Conservation (phyloP, 768 basidiomycete species). For the Amanita rubescens region DNA sequence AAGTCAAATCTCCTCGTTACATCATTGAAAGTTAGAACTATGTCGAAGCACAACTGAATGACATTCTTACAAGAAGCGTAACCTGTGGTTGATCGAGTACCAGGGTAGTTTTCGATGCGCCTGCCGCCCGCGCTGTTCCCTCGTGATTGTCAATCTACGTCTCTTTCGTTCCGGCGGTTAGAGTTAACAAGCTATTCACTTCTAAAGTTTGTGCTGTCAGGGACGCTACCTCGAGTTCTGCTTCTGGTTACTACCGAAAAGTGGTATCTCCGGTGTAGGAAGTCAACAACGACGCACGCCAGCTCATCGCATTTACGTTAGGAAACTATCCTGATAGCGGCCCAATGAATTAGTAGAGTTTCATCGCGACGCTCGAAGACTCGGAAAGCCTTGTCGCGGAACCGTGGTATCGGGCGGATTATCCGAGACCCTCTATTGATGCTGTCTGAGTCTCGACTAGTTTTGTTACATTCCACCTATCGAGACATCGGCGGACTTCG, state of each 20-base stretch:
- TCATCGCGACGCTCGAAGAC: background rate
- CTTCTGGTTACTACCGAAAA: background rate
- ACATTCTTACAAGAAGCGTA: background rate
- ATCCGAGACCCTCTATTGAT: background rate
- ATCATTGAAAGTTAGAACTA: background rate
- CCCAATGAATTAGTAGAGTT: background rate
- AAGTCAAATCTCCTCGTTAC: background rate
- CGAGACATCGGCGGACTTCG: too few species aligned
- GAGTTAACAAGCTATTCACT: background rate
- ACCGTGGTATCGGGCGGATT: background rate
- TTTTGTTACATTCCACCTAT: background rate
- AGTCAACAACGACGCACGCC: background rate
- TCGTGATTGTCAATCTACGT: background rate
- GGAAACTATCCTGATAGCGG: too few species aligned
- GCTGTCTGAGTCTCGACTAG: background rate
- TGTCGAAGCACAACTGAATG: background rate
- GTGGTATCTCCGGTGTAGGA: background rate
- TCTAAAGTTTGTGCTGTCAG: background rate
- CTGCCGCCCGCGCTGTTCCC: background rate
- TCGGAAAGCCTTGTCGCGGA: background rate
- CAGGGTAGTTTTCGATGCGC: background rate
- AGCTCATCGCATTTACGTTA: background rate
- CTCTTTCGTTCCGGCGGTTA: background rate
- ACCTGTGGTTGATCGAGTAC: conserved; percentile 7
- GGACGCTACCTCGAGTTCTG: conserved; percentile 2